Conservation (phyloP, 176 grass and related monocot genomes). For the Puya raimondii region DNA sequence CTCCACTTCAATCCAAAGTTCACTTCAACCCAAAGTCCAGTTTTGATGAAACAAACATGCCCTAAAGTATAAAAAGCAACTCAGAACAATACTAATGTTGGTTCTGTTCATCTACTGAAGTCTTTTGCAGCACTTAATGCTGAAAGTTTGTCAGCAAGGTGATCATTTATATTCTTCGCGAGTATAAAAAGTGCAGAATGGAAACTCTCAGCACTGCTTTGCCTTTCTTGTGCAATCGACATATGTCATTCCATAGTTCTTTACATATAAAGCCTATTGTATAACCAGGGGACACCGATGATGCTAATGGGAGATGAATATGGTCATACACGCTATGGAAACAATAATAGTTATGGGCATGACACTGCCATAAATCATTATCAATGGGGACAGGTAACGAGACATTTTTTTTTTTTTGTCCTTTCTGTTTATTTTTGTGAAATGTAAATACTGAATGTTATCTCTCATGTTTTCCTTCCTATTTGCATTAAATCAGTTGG, state of each 20-base stretch:
- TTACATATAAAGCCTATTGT: neutral
- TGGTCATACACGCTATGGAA: conserved; percentile 90
- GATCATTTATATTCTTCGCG: neutral
- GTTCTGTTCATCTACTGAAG: too few species aligned
- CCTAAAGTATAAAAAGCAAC: too few species aligned
- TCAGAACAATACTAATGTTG: neutral
- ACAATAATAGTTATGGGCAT: conserved; percentile 99
- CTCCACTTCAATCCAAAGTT: too few species aligned
- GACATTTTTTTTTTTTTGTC: conserved; percentile 20
- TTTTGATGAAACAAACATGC: too few species aligned
- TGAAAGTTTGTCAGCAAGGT: too few species aligned
- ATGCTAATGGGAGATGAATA: conserved; percentile 99
- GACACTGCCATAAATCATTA: conserved; percentile 93
- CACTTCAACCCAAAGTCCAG: too few species aligned
- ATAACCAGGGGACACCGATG: conserved; percentile 78
- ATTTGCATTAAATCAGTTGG: conserved; percentile 41
- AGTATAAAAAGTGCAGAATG: neutral
- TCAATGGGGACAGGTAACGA: conserved; percentile 70
- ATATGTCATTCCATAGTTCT: neutral
- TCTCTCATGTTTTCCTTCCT: conserved; percentile 17
- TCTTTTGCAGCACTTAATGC: too few species aligned
- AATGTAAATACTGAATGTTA: conserved; percentile 9
- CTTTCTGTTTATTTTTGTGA: conserved; percentile 7
- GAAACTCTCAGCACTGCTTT: neutral
- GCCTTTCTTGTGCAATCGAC: neutral